phyloP scores from a whole-genome alignment of 306 rosid genomes.

The Potentilla sterilis region DNA sequence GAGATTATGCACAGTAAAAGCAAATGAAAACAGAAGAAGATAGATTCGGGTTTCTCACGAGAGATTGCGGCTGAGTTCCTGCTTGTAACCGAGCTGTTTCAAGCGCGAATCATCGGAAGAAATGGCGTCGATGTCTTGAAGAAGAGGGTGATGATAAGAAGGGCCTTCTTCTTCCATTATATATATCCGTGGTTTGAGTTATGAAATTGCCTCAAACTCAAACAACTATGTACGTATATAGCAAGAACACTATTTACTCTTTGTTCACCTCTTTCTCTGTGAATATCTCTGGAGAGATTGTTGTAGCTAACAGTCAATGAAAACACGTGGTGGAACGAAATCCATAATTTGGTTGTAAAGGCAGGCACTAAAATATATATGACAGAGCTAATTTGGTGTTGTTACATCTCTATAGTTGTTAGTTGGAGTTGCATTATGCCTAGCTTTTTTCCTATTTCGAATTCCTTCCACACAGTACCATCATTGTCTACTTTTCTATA shows the following conservation, averaged over 20 bases:
- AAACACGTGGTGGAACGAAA: not conserved
- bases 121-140: constrained; percentile 17
- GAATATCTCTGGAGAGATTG: not conserved
- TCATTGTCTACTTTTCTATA: not conserved
- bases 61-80: constrained; percentile 43
- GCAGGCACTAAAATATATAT: not conserved
- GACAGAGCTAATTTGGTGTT: not conserved
- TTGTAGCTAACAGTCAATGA: not conserved
- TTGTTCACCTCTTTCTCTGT: not conserved
- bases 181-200: not conserved
- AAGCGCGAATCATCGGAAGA: constrained; percentile 30
- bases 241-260: not conserved
- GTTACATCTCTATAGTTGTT: not conserved
- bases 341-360: not conserved
- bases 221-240: not conserved
- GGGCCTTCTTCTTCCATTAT: constrained; percentile 5
- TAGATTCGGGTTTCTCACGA: constrained; percentile 20
- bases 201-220: not conserved
- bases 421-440: not conserved
- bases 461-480: not conserved
- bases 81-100: constrained; percentile 48
- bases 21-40: not conserved
- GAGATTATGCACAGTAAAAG: not conserved
- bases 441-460: not conserved
- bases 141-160: constrained; percentile 19